Evolutionary conservation across 805 yeast species (phyloP).

Genomic region (Barnettozyma wickerhamii): DNA sequence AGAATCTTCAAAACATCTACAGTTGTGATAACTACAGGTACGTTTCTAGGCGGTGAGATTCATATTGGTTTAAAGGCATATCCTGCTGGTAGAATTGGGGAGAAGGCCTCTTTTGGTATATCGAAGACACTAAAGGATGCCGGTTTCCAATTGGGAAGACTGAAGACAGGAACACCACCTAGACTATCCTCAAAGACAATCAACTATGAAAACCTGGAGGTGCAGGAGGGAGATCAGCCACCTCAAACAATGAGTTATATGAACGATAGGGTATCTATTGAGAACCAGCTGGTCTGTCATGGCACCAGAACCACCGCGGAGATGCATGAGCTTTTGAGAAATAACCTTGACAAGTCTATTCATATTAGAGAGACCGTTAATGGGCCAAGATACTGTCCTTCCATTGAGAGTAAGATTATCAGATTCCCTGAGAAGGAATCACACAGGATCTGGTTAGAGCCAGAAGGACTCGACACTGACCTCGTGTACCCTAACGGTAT

Average conservation of each 20-base stretch:
- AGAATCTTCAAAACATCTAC: conserved; percentile 50
- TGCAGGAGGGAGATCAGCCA: conserved; percentile 76
- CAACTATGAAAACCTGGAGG: conserved; percentile 55
- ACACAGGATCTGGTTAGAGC: conserved; percentile 93
- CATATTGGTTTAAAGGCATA: conserved; percentile 78
- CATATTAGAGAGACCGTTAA: conserved; percentile 92
- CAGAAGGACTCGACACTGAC: conserved; percentile 86
- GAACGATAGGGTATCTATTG: conserved; percentile 62
- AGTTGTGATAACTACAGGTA: conserved; percentile 92
- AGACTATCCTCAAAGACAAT: conserved; percentile 71
- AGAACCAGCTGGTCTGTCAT: conserved; percentile 63
- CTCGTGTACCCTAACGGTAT: conserved; percentile 96
- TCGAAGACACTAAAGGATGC: conserved; percentile 70
- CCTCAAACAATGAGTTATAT: conserved; percentile 89
- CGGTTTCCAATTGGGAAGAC: conserved; percentile 81
- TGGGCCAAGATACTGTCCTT: conserved; percentile 98
- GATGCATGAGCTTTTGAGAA: conserved; percentile 63
- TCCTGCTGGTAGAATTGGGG: conserved; percentile 95
- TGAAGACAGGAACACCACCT: conserved; percentile 98
- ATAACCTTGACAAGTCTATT: conserved; percentile 74
- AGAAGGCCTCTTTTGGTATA: conserved; percentile 84
- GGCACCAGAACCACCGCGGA: conserved; percentile 74
- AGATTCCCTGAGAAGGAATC: conserved; percentile 70
- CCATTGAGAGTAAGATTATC: conserved; percentile 84
- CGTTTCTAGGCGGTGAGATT: conserved; percentile 90